These are phyloP conservation scores for Penicillium coffeae DNA, from an alignment of 495 filamentous ascomycete species.

Conservation along the genomic window DNA sequence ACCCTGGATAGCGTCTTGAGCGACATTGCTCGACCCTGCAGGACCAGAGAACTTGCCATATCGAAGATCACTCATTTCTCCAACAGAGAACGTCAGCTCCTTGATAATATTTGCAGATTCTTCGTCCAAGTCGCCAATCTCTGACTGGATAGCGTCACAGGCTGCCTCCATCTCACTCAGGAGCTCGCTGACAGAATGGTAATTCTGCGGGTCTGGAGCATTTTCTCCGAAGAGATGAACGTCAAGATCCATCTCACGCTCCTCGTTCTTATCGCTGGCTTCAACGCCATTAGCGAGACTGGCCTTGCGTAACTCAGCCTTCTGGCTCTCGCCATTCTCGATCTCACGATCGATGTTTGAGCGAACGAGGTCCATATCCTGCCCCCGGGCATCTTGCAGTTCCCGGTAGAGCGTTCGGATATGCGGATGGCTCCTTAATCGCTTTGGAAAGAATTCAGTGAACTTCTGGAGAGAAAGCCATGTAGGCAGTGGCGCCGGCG, in stretches of 20 bases:
- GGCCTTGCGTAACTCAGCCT: slow-evolving; percentile 55
- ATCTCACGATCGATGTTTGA: slow-evolving; percentile 65
- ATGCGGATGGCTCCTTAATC: slow-evolving; percentile 65
- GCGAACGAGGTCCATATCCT: slow-evolving; percentile 63
- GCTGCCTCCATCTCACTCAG: slow-evolving; percentile 65
- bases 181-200: slow-evolving; percentile 62
- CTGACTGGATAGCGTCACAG: slow-evolving; percentile 58
- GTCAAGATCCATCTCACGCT: slow-evolving; percentile 67
- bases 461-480: slow-evolving; percentile 72
- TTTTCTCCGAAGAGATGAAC: slow-evolving; percentile 66
- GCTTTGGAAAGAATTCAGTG: slow-evolving; percentile 68
- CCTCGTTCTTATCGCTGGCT: slow-evolving; percentile 52
- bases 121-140: slow-evolving; percentile 59
- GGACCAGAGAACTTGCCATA: slow-evolving; percentile 70
- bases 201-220: slow-evolving; percentile 29
- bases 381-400: slow-evolving; percentile 66
- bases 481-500: slow-evolving; percentile 66
- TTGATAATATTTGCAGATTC: slow-evolving; percentile 59
- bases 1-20: slow-evolving; percentile 51
- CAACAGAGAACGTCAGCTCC: slow-evolving; percentile 59
- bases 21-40: slow-evolving; percentile 52
- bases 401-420: slow-evolving; percentile 75
- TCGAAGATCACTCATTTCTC: slow-evolving; percentile 74
- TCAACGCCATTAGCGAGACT: slow-evolving; percentile 51
- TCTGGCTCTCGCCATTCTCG: slow-evolving; percentile 58